Evolutionary conservation across 176 grass and related monocot genomes (phyloP), one percentile per base, ranked within the genome.

Genomic region (Paspalum vaginatum): DNA sequence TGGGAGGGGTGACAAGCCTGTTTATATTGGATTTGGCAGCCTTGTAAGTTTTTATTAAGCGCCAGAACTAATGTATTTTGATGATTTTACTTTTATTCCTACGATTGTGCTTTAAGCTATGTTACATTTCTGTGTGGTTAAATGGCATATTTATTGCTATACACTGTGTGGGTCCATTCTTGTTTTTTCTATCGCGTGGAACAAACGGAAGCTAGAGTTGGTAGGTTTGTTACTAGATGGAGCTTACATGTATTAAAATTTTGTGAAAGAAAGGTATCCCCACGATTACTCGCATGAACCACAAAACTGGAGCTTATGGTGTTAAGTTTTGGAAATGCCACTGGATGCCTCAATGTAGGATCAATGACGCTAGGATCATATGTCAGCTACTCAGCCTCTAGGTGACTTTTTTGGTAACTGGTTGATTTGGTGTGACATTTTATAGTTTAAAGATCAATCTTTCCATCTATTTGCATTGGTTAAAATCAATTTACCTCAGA

Each of bases 1-100:
- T 44, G 46, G 73, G 63, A 70, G 53, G 21, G 92, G 88, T 62
- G 82, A 87, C 56, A 94, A 84, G 48, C 92, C 92, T 84, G 84
- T 94, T 91, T 94, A 94, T 42, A 91, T 94, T 10, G 92, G 92
- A 56, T 94, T 94, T 38, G 87, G 92, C 56, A 94, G 89, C 87
- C 87, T 91, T 50, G 89, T 91, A 87, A 85, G 84, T 86, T 49
- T 40, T 47, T 32, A 41, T 70, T 55, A 13, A 44, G 20, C 37
- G 25, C 57, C 20, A 6, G 12, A 76, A 57, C 22, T 45, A 55
- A 44, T 51, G 9, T 59, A 25, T 72, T 80, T 46, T 72, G 11
- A 26, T 78, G 15, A 26, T 48, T 22, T 83, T 32, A 68, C 16
- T 61, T 60, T 52, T 73, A 7, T 76, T 56, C 7, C 49, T 61